Percentiles rank a stretch among this genome's conserved stretches.
Conservation (phyloP, 1,284 basidiomycete genomes). For the Trichosporon inkin region DNA sequence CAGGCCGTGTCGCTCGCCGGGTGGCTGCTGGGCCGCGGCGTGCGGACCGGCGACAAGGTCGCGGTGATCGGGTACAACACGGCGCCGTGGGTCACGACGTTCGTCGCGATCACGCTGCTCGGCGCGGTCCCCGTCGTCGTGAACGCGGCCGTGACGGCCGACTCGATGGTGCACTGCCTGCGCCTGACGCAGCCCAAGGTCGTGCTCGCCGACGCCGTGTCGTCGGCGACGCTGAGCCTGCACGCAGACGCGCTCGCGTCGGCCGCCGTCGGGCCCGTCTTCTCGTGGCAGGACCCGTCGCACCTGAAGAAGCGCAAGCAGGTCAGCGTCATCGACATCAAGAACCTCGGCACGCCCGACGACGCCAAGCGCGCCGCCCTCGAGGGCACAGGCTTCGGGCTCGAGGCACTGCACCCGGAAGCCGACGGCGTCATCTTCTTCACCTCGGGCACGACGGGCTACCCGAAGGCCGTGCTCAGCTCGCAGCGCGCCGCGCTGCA, state of each 20-base stretch:
- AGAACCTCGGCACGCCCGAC: background rate
- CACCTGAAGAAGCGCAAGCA: slow-evolving; percentile 12
- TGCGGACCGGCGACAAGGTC: slow-evolving; percentile 31
- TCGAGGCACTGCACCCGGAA: slow-evolving; percentile 33
- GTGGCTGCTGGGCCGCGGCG: slow-evolving; percentile 34
- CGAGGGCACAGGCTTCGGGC: slow-evolving; percentile 12
- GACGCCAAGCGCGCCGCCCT: background rate
- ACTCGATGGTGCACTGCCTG: slow-evolving; percentile 26
- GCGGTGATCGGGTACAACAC: slow-evolving; percentile 39
- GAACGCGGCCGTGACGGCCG: slow-evolving; percentile 33
- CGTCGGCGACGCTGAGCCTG: slow-evolving; percentile 7
- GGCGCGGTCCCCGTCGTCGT: slow-evolving; percentile 41
- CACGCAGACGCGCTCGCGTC: background rate
- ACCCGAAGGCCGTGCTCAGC: slow-evolving; percentile 40
- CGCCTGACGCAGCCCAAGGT: slow-evolving; percentile 29
- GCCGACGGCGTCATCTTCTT: slow-evolving; percentile 44
- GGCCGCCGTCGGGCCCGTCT: background rate
- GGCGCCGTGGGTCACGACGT: slow-evolving; percentile 32
- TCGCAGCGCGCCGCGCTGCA: slow-evolving; percentile 42
- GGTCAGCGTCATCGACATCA: slow-evolving; percentile 12
- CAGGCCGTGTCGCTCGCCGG: slow-evolving; percentile 28
- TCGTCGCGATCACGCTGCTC: slow-evolving; percentile 37
- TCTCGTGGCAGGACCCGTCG: slow-evolving; percentile 13
- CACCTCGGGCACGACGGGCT: slow-evolving; percentile 33
- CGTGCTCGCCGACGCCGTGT: slow-evolving; percentile 35